These are phyloP conservation scores for Fragaria ananassa DNA, from an alignment of 306 rosid genomes.

Conservation along the genomic window DNA sequence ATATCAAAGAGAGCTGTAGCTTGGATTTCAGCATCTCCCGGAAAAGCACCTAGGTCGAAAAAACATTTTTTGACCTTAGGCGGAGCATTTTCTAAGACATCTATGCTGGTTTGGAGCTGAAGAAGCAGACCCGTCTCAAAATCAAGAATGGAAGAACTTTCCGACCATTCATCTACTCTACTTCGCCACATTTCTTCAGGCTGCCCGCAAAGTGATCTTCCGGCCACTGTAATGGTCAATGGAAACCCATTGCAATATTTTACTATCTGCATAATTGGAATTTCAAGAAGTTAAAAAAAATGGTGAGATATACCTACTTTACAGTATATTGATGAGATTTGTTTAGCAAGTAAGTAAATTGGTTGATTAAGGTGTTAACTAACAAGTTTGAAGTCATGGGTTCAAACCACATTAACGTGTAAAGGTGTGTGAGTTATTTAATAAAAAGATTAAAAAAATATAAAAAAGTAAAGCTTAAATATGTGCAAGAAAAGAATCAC, in stretches of 20 bases:
- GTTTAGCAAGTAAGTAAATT: too few species aligned
- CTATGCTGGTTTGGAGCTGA: conserved; percentile 43
- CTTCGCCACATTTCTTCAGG: conserved; percentile 21
- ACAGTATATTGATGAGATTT: too few species aligned
- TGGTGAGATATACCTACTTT: background rate
- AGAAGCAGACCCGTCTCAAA: conserved; percentile 20
- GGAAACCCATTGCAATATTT: conserved; percentile 47
- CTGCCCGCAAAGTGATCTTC: conserved; percentile 32
- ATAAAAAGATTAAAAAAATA: too few species aligned
- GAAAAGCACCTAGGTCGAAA: conserved; percentile 55
- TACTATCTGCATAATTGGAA: conserved; percentile 45
- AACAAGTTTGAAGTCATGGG: too few species aligned
- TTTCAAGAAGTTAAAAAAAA: too few species aligned
- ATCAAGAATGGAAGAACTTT: conserved; percentile 29
- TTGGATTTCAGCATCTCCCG: conserved; percentile 54
- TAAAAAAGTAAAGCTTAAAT: too few species aligned
- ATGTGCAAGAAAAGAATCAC: too few species aligned
- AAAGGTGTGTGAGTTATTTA: too few species aligned
- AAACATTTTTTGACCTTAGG: conserved; percentile 41
- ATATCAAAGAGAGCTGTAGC: conserved; percentile 53
- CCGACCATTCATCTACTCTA: conserved; percentile 20
- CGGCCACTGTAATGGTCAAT: conserved; percentile 37
- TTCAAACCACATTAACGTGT: too few species aligned
- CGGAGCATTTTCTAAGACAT: conserved; percentile 17
- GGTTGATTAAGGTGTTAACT: too few species aligned